Base-by-base conservation (phyloP, 257 asterid species). In the Solanum microdontum region DNA sequence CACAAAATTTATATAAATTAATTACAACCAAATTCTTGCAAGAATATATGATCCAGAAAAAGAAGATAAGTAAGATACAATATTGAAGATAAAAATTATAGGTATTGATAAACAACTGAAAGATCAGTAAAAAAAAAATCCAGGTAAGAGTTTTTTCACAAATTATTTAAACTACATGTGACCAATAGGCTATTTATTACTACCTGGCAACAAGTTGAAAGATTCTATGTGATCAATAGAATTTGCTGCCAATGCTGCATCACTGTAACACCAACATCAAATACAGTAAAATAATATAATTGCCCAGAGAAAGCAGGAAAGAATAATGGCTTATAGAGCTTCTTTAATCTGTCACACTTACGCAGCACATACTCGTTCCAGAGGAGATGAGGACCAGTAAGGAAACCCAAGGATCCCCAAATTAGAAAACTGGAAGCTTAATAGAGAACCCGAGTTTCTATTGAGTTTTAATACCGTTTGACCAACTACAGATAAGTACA, bases 321-420 rank as follows among this genome's bases (percentile, higher is more conserved):
- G 82, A 70, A 28, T 45, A 55, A 86, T 19, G 17, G 28, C 24
- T 19, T 24, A 14, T 23, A 30, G 43, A 82, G 68, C 21, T 30
- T 86, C 43, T 82, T 74, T 62, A 58, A 86, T 33, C 11, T 13
- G 75, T 37, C 36, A 45, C 84, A 91, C 97, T 93, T 91, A 95
- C 99, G 36, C 84, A 62, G 96, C 84, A 88, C 88, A 94, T 69
- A 93, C 96, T 82, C 89, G 88, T 90, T 95, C 99, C 86, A 94
- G 90, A 88, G 98, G 91, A 86, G 87, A 90, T 70, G 93, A 77
- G n/a, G 94, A 90, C 99, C 99, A 97, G 90, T 93, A 95, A 83
- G 99, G 98, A 89, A 97, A 93, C 87, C 99, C 99, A 89, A 97
- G 94, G 90, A 87, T 62, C 55, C 94, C 95, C 80, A 97, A 95